Percentiles rank a stretch among this genome's conserved stretches.
Conservation (phyloP, 2,329 filamentous ascomycete species). For the Bipolaris oryzae region DNA sequence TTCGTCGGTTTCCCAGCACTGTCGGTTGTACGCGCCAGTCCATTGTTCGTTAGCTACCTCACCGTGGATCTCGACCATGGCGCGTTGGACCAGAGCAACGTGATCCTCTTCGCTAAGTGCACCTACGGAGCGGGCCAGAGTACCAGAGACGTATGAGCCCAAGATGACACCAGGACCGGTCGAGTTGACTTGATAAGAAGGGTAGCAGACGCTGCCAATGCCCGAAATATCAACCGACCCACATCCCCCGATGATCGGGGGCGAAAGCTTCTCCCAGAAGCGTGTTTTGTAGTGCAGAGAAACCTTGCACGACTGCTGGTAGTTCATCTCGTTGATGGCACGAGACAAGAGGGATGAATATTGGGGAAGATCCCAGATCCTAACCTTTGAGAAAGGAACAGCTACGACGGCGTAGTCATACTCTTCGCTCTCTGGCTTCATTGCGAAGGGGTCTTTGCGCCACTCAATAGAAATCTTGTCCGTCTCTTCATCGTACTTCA, state of each 20-base stretch:
- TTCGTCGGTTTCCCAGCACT: constrained; percentile 69
- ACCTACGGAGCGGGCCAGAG: constrained; percentile 53
- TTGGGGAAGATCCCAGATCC: constrained; percentile 64
- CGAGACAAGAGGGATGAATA: constrained; percentile 58
- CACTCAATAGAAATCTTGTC: constrained; percentile 65
- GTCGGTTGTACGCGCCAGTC: constrained; percentile 68
- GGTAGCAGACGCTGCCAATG: constrained; percentile 69
- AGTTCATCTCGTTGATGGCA: constrained; percentile 58
- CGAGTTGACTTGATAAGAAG: constrained; percentile 69
- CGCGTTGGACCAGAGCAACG: constrained; percentile 66
- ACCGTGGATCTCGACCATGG: constrained; percentile 72
- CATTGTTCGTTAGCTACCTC: constrained; percentile 64
- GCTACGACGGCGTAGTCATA: constrained; percentile 73
- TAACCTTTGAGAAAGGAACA: constrained; percentile 68
- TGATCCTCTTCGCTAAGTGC: constrained; percentile 64
- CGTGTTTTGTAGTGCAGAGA: constrained; percentile 71
- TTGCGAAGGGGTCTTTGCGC: constrained; percentile 55
- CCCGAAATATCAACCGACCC: constrained; percentile 65
- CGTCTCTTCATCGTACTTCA: constrained; percentile 59
- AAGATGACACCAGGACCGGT: constrained; percentile 67
- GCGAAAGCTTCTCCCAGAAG: constrained; percentile 61
- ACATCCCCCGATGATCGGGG: constrained; percentile 69
- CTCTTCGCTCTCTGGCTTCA: constrained; percentile 54
- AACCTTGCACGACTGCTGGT: constrained; percentile 61
- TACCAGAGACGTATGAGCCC: constrained; percentile 62